A percentile compares a stretch with the other conserved stretches of the same genome.
phyloP scores from a whole-genome alignment of 2,329 filamentous ascomycete genomes.

The Westerdykella aurantiaca region DNA sequence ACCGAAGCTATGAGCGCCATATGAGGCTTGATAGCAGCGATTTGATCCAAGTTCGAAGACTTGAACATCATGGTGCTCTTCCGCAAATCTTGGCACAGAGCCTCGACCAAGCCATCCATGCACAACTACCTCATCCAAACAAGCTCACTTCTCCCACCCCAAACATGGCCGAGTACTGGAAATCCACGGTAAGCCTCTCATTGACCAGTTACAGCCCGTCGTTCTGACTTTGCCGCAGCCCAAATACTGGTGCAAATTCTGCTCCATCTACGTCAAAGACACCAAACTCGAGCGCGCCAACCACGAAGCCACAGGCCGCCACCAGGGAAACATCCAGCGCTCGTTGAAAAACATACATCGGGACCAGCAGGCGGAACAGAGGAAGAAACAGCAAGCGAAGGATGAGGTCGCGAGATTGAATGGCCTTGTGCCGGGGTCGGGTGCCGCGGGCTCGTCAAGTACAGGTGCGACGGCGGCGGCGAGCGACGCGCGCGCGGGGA shows the following conservation, averaged over 20 bases:
- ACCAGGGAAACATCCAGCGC: constrained; percentile 81
- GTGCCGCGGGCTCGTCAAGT: constrained; percentile 21
- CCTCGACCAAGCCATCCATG: too few species aligned
- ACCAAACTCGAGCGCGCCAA: constrained; percentile 84
- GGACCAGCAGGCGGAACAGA: constrained; percentile 70
- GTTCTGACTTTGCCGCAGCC: constrained; percentile 44
- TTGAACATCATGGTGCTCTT: too few species aligned
- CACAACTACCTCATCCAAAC: too few species aligned
- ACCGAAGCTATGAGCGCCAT: too few species aligned
- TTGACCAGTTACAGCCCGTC: background rate
- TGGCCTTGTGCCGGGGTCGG: constrained; percentile 56
- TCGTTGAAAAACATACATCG: constrained; percentile 86
- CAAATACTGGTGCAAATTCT: constrained; percentile 98
- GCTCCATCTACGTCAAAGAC: constrained; percentile 82
- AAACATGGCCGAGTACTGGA: constrained; percentile 95
- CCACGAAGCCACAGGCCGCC: constrained; percentile 79
- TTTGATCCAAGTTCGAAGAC: too few species aligned
- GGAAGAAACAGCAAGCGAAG: constrained; percentile 75
- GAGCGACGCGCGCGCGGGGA: constrained; percentile 12
- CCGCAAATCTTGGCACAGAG: too few species aligned
- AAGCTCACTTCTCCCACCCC: background rate
- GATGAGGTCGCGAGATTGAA: constrained; percentile 82
- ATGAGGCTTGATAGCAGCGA: too few species aligned
- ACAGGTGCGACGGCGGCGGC: background rate
- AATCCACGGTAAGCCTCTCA: constrained; percentile 62